Percentiles rank a stretch among this genome's conserved stretches.
Evolutionary conservation across 257 asterid genomes (phyloP).

Genomic region (Solanum pennellii): DNA sequence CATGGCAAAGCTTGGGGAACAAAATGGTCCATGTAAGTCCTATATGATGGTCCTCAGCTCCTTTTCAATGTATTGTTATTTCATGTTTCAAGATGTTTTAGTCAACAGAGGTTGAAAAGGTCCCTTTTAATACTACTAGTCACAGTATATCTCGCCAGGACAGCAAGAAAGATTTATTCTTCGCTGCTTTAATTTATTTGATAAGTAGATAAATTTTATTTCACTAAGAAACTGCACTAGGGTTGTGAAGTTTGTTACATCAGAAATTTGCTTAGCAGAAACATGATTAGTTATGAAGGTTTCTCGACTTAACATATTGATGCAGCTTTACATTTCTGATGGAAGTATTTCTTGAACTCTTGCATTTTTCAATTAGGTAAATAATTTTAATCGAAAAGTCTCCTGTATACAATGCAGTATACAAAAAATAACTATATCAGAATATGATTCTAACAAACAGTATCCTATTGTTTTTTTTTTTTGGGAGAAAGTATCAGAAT

Average conservation of each 20-base stretch:
- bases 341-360: neutral
- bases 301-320: neutral
- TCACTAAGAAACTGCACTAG: neutral
- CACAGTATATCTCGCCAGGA: neutral
- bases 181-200: neutral
- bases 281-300: neutral
- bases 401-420: neutral
- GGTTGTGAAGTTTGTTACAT: neutral
- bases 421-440: neutral
- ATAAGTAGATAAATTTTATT: neutral
- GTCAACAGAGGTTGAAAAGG: neutral
- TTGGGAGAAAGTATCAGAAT: neutral
- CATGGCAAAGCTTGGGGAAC: constrained; percentile 97
- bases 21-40: constrained; percentile 46
- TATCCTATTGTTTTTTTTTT: neutral
- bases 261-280: neutral
- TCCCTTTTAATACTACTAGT: neutral
- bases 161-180: neutral
- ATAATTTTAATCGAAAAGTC: neutral
- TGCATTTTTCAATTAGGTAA: neutral
- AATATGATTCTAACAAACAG: neutral
- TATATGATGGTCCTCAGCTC: neutral
- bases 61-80: neutral
- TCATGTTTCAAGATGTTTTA: neutral
- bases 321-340: neutral